phyloP scores from a whole-genome alignment of 1,139 yeast species.

The Eremothecium coryli region DNA sequence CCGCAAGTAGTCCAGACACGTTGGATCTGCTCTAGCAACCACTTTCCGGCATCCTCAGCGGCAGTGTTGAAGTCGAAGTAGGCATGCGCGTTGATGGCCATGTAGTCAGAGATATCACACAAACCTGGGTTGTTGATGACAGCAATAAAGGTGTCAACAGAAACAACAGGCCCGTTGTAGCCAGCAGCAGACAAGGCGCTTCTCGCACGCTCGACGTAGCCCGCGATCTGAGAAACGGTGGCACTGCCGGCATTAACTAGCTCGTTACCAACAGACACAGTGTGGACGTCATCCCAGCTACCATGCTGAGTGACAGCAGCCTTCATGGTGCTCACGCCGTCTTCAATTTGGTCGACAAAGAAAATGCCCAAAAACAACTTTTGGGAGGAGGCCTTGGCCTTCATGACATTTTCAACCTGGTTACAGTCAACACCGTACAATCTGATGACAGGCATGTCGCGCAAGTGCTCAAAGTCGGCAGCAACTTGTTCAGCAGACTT shows the following conservation, averaged over 20 bases:
- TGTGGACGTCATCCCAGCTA: conserved; percentile 61
- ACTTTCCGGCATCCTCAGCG: conserved; percentile 60
- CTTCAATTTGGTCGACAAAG: conserved; percentile 45
- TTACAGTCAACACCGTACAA: conserved; percentile 76
- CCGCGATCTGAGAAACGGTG: conserved; percentile 45
- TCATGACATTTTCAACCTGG: conserved; percentile 62
- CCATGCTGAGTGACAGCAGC: conserved; percentile 48
- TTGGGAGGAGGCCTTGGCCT: conserved; percentile 51
- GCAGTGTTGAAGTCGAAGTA: conserved; percentile 64
- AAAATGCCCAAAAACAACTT: conserved; percentile 65
- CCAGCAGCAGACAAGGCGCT: conserved; percentile 52
- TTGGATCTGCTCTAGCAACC: conserved; percentile 60
- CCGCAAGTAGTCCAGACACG: conserved; percentile 60
- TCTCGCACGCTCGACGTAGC: conserved; percentile 49
- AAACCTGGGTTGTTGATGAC: conserved; percentile 60
- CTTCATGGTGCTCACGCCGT: conserved; percentile 44
- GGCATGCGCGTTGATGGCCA: conserved; percentile 77
- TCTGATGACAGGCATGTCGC: conserved; percentile 55
- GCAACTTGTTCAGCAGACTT: conserved; percentile 52
- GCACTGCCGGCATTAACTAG: conserved; percentile 63
- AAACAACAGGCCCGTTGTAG: conserved; percentile 62
- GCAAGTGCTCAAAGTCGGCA: conserved; percentile 47
- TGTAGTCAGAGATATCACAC: conserved; percentile 64
- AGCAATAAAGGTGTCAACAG: conserved; percentile 75
- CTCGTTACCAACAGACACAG: conserved; percentile 77